These are phyloP conservation scores for Suillus alpinus DNA, from an alignment of 768 basidiomycete species.

Conservation along the genomic window DNA sequence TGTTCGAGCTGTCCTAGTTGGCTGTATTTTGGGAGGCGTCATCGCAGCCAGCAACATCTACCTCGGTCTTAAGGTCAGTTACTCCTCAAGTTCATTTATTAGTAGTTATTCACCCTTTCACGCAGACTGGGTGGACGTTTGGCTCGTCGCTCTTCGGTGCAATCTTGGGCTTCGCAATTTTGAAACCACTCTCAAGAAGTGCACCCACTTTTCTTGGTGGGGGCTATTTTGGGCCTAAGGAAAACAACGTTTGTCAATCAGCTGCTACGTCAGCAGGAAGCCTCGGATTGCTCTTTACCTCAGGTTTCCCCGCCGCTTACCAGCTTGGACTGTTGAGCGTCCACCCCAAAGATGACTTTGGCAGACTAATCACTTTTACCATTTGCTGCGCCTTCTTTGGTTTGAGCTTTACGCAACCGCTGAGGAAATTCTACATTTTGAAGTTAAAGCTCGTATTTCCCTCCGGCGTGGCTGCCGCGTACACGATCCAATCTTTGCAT, in stretches of 20 bases:
- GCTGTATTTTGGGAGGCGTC: constrained; percentile 48
- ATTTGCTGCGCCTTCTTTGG: constrained; percentile 54
- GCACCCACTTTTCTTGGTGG: constrained; percentile 44
- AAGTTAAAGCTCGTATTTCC: constrained; percentile 62
- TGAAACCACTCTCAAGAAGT: constrained; percentile 52
- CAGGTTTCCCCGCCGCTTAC: constrained; percentile 58
- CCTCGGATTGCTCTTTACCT: constrained; percentile 54
- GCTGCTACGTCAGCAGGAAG: constrained; percentile 44
- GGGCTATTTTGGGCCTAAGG: constrained; percentile 60
- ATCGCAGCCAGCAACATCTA: constrained; percentile 63
- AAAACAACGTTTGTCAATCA: constrained; percentile 35
- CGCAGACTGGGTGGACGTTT: constrained; percentile 56
- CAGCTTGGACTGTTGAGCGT: constrained; percentile 46
- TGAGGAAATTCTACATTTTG: constrained; percentile 58
- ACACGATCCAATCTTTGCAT: constrained; percentile 60
- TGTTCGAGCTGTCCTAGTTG: constrained; percentile 44
- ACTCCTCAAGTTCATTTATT: neutral
- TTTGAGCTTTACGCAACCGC: constrained; percentile 63
- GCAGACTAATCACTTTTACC: constrained; percentile 52
- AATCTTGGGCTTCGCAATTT: constrained; percentile 41
- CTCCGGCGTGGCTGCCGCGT: constrained; percentile 60
- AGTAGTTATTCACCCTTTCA: neutral
- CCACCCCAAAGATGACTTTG: constrained; percentile 49
- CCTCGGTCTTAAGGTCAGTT: constrained; percentile 48
- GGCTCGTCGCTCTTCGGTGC: constrained; percentile 56